Base-by-base conservation (phyloP, 495 filamentous ascomycete species). In the Oidiodendron maius region DNA sequence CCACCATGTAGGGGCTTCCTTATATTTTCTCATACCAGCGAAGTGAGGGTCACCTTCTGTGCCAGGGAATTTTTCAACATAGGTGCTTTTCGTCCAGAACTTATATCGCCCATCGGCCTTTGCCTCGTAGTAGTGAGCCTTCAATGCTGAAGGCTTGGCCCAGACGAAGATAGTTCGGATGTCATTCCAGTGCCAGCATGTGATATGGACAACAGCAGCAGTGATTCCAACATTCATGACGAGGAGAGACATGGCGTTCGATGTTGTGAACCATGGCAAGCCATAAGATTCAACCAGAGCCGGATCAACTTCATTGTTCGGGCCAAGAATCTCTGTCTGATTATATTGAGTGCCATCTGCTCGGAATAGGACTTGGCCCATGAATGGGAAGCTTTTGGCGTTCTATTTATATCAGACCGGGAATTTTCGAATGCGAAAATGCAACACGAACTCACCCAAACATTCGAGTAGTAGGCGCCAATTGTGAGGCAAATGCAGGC, bases 1-100 rank as follows among this genome's bases (percentile, higher is more conserved):
- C 79, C 79, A 82, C 74, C 74, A 78, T 55, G 64, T 62, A 4
- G 79, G 77, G 2, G 63, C 59, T 50, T 78, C 76, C 35, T 73
- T 68, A 56, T 80, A 81, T 6, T 66, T 72, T 46, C 61, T 49
- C 47, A 55, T 55, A 17, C 50, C 13, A 28, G 59, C 56, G 53
- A 75, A 72, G 46, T 78, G 75, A 2, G 65, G 69, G 48, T 77
- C 75, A 5, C 64, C 57, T 24, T 26, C 30, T 3, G 41, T 32
- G 37, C 45, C 38, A 6, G 15, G 55, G 21, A 48, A 41, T 18
- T 40, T 59, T 46, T 40, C 28, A 25, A 18, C 17, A 6, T 38
- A n/a, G 17, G 13, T 38, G 11, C 35, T n/a, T 40, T 28, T 22
- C 22, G 43, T 28, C 23, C 50, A 55, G 35, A 11, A 60, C 51